These are phyloP conservation scores for Porpolomopsis calyptriformis DNA, from an alignment of 768 basidiomycete species.

Conservation along the genomic window DNA sequence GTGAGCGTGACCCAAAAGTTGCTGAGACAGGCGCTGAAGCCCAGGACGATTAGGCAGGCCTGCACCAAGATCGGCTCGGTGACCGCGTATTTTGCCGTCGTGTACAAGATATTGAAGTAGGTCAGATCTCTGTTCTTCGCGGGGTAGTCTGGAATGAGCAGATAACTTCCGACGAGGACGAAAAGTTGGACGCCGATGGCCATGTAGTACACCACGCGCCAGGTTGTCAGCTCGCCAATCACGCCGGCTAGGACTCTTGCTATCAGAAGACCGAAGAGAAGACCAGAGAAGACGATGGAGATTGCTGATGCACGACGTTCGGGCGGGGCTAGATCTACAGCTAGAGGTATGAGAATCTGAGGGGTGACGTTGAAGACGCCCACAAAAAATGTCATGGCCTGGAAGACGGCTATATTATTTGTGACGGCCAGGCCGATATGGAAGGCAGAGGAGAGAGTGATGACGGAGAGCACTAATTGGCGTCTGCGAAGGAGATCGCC, in stretches of 20 bases:
- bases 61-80: slow-evolving; percentile 78
- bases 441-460: slow-evolving; percentile 42
- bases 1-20: slow-evolving; percentile 70
- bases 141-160: slow-evolving; percentile 74
- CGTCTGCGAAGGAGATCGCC: slow-evolving; percentile 77
- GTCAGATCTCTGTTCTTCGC: slow-evolving; percentile 56
- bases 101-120: slow-evolving; percentile 59
- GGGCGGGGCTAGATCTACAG: slow-evolving; percentile 74
- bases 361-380: slow-evolving; percentile 64
- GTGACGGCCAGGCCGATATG: slow-evolving; percentile 67
- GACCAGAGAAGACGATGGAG: slow-evolving; percentile 57
- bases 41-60: slow-evolving; percentile 48
- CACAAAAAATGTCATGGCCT: slow-evolving; percentile 58
- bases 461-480: slow-evolving; percentile 52
- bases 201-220: slow-evolving; percentile 71
- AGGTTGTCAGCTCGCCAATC: slow-evolving; percentile 60
- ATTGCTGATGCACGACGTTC: slow-evolving; percentile 64
- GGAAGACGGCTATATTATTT: slow-evolving; percentile 45
- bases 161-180: slow-evolving; percentile 49
- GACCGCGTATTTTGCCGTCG: slow-evolving; percentile 66
- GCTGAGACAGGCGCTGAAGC: slow-evolving; percentile 47
- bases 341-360: slow-evolving; percentile 67
- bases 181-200: slow-evolving; percentile 58
- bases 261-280: slow-evolving; percentile 63
- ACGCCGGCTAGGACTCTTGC: slow-evolving; percentile 69